Evolutionary conservation across 441 rosid species (phyloP).

Genomic region (Syzygium malaccense): DNA sequence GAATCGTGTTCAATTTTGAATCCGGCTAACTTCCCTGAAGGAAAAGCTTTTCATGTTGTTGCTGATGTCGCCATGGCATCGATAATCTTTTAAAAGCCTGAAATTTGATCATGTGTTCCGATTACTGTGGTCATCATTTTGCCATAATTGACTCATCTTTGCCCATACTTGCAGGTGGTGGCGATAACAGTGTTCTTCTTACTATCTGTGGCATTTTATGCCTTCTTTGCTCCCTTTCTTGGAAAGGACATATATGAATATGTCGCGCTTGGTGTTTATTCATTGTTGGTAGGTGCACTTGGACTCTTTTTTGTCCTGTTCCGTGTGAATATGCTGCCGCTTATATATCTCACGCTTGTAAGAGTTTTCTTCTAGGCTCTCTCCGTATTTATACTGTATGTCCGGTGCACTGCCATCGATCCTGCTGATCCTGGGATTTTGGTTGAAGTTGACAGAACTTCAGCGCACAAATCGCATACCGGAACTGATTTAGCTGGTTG

Average conservation of each 20-base stretch:
- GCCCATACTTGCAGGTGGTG: slow-evolving; percentile 48
- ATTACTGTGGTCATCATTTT: background rate
- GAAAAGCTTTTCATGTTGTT: background rate
- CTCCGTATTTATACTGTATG: slow-evolving; percentile 67
- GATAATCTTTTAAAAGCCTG: background rate
- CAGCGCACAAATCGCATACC: slow-evolving; percentile 46
- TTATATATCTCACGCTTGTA: background rate
- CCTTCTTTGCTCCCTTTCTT: slow-evolving; percentile 94
- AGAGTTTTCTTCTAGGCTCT: slow-evolving; percentile 46
- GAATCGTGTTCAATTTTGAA: background rate
- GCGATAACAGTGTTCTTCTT: slow-evolving; percentile 80
- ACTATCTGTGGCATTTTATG: slow-evolving; percentile 78
- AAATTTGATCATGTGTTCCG: background rate
- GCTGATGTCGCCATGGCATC: background rate
- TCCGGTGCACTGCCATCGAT: slow-evolving; percentile 84
- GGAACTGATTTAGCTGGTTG: slow-evolving; percentile 38
- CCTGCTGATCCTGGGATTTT: slow-evolving; percentile 96
- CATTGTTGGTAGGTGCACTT: slow-evolving; percentile 50
- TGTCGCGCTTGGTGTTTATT: slow-evolving; percentile 66
- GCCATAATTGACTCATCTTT: background rate
- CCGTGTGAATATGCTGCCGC: background rate
- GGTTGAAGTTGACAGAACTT: slow-evolving; percentile 40
- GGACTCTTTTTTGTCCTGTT: background rate
- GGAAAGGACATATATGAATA: slow-evolving; percentile 59
- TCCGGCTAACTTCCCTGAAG: background rate